A percentile compares a stretch with the other conserved stretches of the same genome.
These are phyloP conservation scores for Colletotrichum tabaci DNA, from an alignment of 2,329 filamentous ascomycete species.

Conservation along the genomic window DNA sequence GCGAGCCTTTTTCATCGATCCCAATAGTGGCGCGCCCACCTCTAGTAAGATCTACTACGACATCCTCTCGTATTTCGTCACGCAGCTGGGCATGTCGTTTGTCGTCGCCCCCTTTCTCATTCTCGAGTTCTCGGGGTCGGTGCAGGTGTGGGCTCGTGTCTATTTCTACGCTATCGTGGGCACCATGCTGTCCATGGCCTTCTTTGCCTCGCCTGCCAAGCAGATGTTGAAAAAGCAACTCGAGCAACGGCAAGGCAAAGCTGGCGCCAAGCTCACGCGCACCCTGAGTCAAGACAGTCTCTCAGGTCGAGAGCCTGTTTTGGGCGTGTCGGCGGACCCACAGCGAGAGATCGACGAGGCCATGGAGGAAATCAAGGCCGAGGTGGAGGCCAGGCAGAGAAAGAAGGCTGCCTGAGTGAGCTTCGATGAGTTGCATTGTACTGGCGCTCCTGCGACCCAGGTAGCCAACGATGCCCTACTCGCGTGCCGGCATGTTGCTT, in stretches of 20 bases:
- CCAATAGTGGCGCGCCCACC: conserved; percentile 78
- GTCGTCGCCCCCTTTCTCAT: conserved; percentile 88
- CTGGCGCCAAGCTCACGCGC: conserved; percentile 62
- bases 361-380: conserved; percentile 79
- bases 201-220: conserved; percentile 88
- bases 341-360: conserved; percentile 84
- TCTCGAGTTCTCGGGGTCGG: conserved; percentile 78
- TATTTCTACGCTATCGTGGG: conserved; percentile 89
- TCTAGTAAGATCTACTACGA: conserved; percentile 90
- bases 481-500: background rate
- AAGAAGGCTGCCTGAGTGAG: conserved; percentile 36
- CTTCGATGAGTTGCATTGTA: background rate
- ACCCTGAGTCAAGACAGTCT: conserved; percentile 72
- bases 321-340: conserved; percentile 86
- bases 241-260: conserved; percentile 68
- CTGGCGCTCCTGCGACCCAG: background rate
- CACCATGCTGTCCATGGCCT: conserved; percentile 74
- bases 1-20: conserved; percentile 92
- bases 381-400: conserved; percentile 70
- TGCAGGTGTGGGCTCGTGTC: conserved; percentile 85
- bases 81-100: conserved; percentile 88
- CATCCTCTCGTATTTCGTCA: conserved; percentile 79
- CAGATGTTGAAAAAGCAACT: conserved; percentile 68
- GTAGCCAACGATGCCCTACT: background rate
- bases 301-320: conserved; percentile 71